These are phyloP conservation scores for Emydomyces testavorans DNA, from an alignment of 2,329 filamentous ascomycete species.

Conservation along the genomic window DNA sequence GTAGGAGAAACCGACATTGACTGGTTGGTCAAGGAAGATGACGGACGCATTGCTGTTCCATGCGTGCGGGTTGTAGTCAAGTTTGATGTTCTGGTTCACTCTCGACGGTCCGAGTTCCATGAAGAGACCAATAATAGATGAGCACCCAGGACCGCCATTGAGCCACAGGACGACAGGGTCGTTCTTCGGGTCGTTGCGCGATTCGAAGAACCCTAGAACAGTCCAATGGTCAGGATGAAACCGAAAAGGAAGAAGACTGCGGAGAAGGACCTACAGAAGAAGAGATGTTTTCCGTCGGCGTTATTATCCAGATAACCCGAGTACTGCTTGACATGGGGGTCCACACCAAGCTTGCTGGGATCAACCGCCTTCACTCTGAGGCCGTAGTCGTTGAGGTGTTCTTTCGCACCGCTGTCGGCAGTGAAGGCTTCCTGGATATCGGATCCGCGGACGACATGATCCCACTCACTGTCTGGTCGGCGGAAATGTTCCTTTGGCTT, in stretches of 20 bases:
- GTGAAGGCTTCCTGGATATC: slow-evolving; percentile 76
- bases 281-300: slow-evolving; percentile 93
- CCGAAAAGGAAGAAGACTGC: neutral
- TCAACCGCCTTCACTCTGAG: slow-evolving; percentile 86
- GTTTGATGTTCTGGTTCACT: slow-evolving; percentile 69
- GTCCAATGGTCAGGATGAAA: neutral
- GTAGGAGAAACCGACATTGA: slow-evolving; percentile 99
- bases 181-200: slow-evolving; percentile 90
- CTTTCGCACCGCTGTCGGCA: slow-evolving; percentile 58
- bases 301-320: slow-evolving; percentile 96
- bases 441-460: slow-evolving; percentile 75
- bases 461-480: slow-evolving; percentile 74
- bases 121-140: slow-evolving; percentile 91
- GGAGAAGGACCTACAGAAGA: slow-evolving; percentile 65
- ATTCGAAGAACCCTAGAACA: slow-evolving; percentile 88
- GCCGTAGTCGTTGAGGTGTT: slow-evolving; percentile 60
- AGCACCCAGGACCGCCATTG: slow-evolving; percentile 94
- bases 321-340: slow-evolving; percentile 87
- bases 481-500: slow-evolving; percentile 72
- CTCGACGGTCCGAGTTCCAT: slow-evolving; percentile 92
- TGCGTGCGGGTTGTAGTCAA: slow-evolving; percentile 74
- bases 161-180: slow-evolving; percentile 92
- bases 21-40: slow-evolving; percentile 98
- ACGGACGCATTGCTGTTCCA: slow-evolving; percentile 98
- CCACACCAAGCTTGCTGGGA: slow-evolving; percentile 69